phyloP scores from a whole-genome alignment of 345 rosid genomes.

The Erysimum cheiranthoides region DNA sequence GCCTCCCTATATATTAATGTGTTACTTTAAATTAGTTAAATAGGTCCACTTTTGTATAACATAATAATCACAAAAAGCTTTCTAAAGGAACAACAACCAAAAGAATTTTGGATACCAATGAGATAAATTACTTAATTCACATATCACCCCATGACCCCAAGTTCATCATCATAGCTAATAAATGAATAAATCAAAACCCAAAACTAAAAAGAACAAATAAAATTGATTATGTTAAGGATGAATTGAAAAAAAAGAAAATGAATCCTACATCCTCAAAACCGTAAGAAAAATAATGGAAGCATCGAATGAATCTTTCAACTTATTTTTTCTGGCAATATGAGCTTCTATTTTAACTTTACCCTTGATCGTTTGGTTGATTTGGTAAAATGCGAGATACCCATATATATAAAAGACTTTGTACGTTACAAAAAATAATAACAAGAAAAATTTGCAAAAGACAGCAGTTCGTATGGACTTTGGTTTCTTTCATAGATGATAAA shows the following conservation, averaged over 20 bases:
- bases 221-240: neutral
- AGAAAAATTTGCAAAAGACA: neutral
- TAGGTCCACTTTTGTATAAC: conserved; percentile 27
- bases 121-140: conserved; percentile 32
- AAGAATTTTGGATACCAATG: conserved; percentile 5
- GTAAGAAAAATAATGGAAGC: neutral
- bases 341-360: neutral
- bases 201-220: neutral
- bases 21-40: conserved; percentile 13
- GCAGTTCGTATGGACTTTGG: neutral
- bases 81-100: conserved; percentile 25
- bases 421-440: neutral
- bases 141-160: conserved; percentile 10
- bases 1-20: neutral
- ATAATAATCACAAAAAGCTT: conserved; percentile 27
- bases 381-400: too few species aligned
- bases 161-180: neutral
- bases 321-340: neutral
- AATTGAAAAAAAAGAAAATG: neutral
- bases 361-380: too few species aligned
- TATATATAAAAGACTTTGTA: neutral
- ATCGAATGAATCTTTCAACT: neutral
- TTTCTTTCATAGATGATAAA: neutral
- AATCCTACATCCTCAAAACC: conserved; percentile 3
- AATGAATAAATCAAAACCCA: neutral